Evolutionary conservation across 148 eudicot genomes (phyloP).

Genomic region (Dysphania ambrosioides): DNA sequence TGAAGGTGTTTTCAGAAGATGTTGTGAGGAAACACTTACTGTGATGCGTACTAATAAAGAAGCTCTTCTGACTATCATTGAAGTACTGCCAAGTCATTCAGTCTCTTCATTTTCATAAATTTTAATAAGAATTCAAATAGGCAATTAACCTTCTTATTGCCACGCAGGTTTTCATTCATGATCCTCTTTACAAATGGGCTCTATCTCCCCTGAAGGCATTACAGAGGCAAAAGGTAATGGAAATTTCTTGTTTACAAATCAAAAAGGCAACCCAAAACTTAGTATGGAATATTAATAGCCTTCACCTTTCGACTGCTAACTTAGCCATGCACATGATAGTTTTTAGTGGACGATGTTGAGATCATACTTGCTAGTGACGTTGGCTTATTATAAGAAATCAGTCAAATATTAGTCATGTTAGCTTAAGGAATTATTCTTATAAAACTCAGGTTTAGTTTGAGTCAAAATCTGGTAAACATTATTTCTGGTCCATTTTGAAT

Average conservation of each 20-base stretch:
- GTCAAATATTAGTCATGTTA: neutral
- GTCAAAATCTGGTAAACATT: neutral
- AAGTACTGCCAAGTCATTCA: constrained; percentile 41
- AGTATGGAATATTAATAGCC: neutral
- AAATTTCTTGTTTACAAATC: constrained; percentile 22
- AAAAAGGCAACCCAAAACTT: neutral
- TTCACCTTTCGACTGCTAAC: neutral
- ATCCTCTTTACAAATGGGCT: constrained; percentile 98
- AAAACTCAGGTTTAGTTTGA: neutral
- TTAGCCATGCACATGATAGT: neutral
- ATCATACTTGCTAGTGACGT: neutral
- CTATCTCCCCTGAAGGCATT: constrained; percentile 92
- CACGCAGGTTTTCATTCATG: constrained; percentile 95
- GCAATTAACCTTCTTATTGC: constrained; percentile 5
- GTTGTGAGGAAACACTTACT: constrained; percentile 92
- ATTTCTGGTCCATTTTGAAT: neutral
- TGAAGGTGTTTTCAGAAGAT: constrained; percentile 96
- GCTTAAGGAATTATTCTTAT: neutral
- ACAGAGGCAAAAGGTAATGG: constrained; percentile 94
- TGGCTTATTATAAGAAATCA: too few species aligned
- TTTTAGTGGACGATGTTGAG: neutral
- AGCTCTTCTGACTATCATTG: constrained; percentile 90
- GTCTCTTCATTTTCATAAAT: neutral
- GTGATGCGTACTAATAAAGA: constrained; percentile 97
- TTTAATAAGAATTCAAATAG: neutral